Base-by-base conservation (phyloP, 2,329 filamentous ascomycete genomes). In the Arachnomyces sp. region DNA sequence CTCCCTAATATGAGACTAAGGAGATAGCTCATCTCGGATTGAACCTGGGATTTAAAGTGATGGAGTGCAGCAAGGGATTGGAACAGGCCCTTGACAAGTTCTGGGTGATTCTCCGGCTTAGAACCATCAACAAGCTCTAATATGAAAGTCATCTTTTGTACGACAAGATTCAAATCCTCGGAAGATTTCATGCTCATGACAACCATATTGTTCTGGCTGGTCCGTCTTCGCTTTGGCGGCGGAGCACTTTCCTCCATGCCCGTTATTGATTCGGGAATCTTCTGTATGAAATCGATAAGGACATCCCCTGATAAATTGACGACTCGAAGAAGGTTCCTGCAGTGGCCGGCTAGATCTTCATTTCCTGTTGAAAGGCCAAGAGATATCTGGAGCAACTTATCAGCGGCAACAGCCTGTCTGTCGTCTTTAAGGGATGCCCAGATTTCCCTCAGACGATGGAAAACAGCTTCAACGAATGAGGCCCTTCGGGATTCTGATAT, bases 11-110 rank as follows among this genome's bases (percentile, higher is more conserved):
- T 80, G 38, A 96, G 68, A 49, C 84, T 86, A 59, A 96, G 84
- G 31, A 96, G 71, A 65, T 96, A 96, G 12, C 88, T 86, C 45
- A 95, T 75, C 57, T 93, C 89, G 1, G 88, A 90, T 31, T 85
- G 82, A 17, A 89, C 79, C 43, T 90, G 78, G 17, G 80, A 77
- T 58, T 86, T 84, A 59, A 92, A 84, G 45, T 87, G 83, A 52
- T 94, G 88, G 16, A 98, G 73, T 54, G 94, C 86, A 4, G 83
- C 82, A n/a, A 98, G 75, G 1, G 86, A 76, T 42, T 82, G 80
- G 66, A 96, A 98, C 3, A 98, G 71, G 18, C 78, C 79, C 44
- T 80, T 79, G 4, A 95, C 73, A 30, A 98, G 71, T 53, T 86
- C 78, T 0, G 85, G 65, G 57, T 94, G 84, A 21, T 78, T 74